Evolutionary conservation across 148 eudicot genomes (phyloP).

Genomic region (Rhododendron ferrugineum): DNA sequence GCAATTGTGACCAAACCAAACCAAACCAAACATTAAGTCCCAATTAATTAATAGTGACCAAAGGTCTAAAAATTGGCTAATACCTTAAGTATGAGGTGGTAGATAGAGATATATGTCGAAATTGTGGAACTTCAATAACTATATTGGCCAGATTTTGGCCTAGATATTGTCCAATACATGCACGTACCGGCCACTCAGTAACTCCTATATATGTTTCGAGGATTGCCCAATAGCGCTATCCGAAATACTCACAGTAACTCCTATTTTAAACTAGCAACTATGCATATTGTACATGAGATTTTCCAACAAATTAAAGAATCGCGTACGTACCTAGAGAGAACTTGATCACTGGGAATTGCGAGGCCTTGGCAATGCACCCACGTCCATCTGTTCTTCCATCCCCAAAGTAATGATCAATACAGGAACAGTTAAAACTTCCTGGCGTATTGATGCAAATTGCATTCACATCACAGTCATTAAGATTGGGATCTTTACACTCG

Average conservation of each 20-base stretch:
- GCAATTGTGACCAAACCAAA: too few species aligned
- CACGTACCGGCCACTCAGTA: too few species aligned
- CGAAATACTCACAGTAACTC: background rate
- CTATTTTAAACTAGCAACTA: background rate
- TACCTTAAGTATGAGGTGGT: background rate
- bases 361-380: conserved; percentile 13
- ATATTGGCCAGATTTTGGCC: too few species aligned
- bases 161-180: too few species aligned
- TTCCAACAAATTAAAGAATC: background rate
- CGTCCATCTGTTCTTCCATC: conserved; percentile 19
- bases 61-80: background rate
- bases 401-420: conserved; percentile 13
- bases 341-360: conserved; percentile 16
- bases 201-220: too few species aligned
- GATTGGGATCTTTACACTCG: conserved; percentile 20
- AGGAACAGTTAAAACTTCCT: conserved; percentile 17
- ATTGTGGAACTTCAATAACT: too few species aligned
- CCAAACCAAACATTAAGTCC: too few species aligned
- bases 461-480: conserved; percentile 3
- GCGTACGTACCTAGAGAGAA: conserved; percentile 13
- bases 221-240: too few species aligned
- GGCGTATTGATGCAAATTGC: conserved; percentile 15
- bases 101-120: too few species aligned
- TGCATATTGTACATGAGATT: too few species aligned
- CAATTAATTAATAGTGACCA: background rate